A percentile compares a stretch with the other conserved stretches of the same genome.
These are phyloP conservation scores for Whalleya microplaca DNA, from an alignment of 2,329 filamentous ascomycete genomes.

Conservation along the genomic window DNA sequence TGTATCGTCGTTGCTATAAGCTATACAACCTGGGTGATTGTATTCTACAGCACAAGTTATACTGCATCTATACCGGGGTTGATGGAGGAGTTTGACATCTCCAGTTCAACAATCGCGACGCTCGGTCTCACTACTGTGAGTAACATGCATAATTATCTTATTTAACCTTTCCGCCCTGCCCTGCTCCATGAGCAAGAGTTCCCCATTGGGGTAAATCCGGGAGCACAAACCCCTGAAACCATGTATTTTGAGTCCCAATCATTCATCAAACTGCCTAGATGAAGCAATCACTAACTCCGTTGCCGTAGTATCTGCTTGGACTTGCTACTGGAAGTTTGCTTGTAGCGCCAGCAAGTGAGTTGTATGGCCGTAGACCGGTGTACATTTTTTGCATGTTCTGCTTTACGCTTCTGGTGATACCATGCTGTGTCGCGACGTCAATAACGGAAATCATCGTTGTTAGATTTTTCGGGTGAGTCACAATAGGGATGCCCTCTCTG, in stretches of 20 bases:
- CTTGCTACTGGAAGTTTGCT: slow-evolving; percentile 73
- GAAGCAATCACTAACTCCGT: too few relatives aligned
- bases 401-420: slow-evolving; percentile 72
- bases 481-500: background rate
- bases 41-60: slow-evolving; percentile 79
- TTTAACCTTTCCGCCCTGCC: too few relatives aligned
- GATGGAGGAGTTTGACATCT: slow-evolving; percentile 65
- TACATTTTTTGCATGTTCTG: slow-evolving; percentile 67
- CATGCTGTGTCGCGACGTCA: slow-evolving; percentile 70
- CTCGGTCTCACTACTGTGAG: slow-evolving; percentile 69
- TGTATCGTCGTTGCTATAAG: slow-evolving; percentile 51
- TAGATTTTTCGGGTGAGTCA: slow-evolving; percentile 69
- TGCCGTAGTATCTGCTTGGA: slow-evolving; percentile 66
- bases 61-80: slow-evolving; percentile 73
- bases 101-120: slow-evolving; percentile 64
- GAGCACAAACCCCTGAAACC: too few relatives aligned
- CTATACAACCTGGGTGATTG: slow-evolving; percentile 54
- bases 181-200: too few relatives aligned
- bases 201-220: too few relatives aligned
- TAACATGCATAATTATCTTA: too few relatives aligned
- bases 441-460: slow-evolving; percentile 70
- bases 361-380: slow-evolving; percentile 70
- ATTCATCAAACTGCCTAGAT: too few relatives aligned
- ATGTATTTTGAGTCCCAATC: too few relatives aligned
- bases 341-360: slow-evolving; percentile 73